A percentile compares a stretch with the other conserved stretches of the same genome.
phyloP scores from a whole-genome alignment of 108 stramenopile genomes.

The Cyclotella baltica region DNA sequence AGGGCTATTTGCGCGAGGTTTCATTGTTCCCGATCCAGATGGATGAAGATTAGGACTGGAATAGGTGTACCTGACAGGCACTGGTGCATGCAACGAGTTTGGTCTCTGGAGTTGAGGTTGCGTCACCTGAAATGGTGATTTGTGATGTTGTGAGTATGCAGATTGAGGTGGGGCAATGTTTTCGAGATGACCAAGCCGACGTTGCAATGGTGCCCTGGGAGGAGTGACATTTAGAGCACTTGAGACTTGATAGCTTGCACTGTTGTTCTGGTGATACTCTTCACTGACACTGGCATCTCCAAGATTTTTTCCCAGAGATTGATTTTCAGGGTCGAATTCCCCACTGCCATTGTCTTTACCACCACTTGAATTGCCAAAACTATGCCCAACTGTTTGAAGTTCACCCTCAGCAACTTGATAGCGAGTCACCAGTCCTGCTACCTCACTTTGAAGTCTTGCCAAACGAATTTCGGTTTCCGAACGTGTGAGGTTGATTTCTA shows the following conservation, averaged over 20 bases:
- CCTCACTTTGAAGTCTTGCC: background rate
- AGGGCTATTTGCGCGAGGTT: too few species aligned
- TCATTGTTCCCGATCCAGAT: background rate
- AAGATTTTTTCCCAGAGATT: background rate
- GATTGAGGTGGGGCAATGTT: slow-evolving; percentile 1
- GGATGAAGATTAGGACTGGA: background rate
- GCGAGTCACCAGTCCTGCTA: slow-evolving; percentile 7
- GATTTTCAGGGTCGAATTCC: background rate
- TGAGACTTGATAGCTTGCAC: background rate
- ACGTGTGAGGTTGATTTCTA: background rate
- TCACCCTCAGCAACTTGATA: slow-evolving; percentile 24
- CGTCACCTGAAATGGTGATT: background rate
- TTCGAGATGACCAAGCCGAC: background rate
- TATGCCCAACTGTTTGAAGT: slow-evolving; percentile 14
- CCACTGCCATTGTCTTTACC: background rate
- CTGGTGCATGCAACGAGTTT: slow-evolving; percentile 9
- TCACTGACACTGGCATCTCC: background rate
- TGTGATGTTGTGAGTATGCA: background rate
- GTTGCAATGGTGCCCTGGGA: background rate
- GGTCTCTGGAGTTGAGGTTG: background rate
- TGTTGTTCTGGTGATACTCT: background rate
- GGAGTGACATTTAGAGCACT: slow-evolving; percentile 8
- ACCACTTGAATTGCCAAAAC: slow-evolving; percentile 3
- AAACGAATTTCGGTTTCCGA: slow-evolving; percentile 16
- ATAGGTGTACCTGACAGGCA: slow-evolving; percentile 3